Percentiles rank a stretch among this genome's conserved stretches.
Evolutionary conservation across 192 early-diverging fungal species (phyloP).

Genomic region (Podila epicladia): DNA sequence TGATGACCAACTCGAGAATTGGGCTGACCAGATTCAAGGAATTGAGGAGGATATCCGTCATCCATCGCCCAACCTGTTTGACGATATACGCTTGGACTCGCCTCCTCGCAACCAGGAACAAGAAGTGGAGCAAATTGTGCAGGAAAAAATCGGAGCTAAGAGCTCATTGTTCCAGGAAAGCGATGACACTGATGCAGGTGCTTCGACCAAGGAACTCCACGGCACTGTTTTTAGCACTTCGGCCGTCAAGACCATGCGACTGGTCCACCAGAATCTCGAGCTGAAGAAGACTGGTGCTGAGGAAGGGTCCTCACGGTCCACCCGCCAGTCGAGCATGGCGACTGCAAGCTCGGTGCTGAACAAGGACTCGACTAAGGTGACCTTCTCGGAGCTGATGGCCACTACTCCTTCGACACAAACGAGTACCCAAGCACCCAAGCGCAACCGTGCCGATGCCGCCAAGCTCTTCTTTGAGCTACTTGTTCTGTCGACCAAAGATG

Average conservation of each 20-base stretch:
- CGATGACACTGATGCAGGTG: slow-evolving; percentile 13
- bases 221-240: slow-evolving; percentile 64
- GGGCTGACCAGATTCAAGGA: slow-evolving; percentile 26
- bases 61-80: slow-evolving; percentile 29
- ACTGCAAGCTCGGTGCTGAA: slow-evolving; percentile 31
- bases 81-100: slow-evolving; percentile 48
- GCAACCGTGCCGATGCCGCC: slow-evolving; percentile 75
- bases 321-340: slow-evolving; percentile 30
- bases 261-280: slow-evolving; percentile 59
- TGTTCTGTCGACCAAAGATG: slow-evolving; percentile 86
- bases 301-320: slow-evolving; percentile 18
- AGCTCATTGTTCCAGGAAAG: slow-evolving; percentile 19
- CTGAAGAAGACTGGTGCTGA: slow-evolving; percentile 36
- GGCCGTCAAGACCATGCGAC: slow-evolving; percentile 70
- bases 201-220: slow-evolving; percentile 29
- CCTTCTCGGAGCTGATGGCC: slow-evolving; percentile 30
- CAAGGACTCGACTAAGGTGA: slow-evolving; percentile 25
- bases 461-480: slow-evolving; percentile 94
- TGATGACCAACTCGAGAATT: slow-evolving; percentile 50
- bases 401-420: not conserved
- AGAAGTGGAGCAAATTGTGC: not conserved
- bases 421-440: slow-evolving; percentile 28
- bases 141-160: slow-evolving; percentile 6
- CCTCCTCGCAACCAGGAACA: slow-evolving; percentile 36
- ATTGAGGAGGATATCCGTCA: slow-evolving; percentile 3